These are phyloP conservation scores for Parvularia atlantis DNA, from an alignment of 78 protist species.

Conservation along the genomic window DNA sequence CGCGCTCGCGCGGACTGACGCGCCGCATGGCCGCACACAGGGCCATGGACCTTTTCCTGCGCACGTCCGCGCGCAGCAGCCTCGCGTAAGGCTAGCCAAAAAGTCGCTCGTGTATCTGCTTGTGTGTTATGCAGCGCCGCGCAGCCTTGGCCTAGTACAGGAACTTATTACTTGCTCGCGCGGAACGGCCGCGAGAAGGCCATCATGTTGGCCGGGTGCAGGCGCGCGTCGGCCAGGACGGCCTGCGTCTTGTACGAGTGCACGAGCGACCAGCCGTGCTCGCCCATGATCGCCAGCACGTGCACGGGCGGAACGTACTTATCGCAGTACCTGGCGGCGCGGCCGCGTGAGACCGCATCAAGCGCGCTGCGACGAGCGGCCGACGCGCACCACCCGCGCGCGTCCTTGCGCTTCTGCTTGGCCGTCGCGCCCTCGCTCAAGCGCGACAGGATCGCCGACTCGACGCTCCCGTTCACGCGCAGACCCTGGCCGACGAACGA, in stretches of 20 bases:
- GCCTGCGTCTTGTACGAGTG: not conserved
- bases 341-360: not conserved
- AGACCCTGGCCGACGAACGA: not conserved
- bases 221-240: not conserved
- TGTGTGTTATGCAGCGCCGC: too few relatives aligned
- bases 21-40: too few relatives aligned
- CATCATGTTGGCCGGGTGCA: not conserved
- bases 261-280: not conserved
- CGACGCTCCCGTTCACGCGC: not conserved
- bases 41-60: too few relatives aligned
- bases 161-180: too few relatives aligned
- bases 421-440: not conserved
- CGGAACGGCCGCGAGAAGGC: not conserved
- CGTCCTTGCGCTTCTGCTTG: conserved; percentile 1
- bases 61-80: too few relatives aligned
- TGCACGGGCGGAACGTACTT: not conserved
- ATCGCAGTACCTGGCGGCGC: not conserved
- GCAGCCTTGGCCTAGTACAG: too few relatives aligned
- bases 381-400: not conserved
- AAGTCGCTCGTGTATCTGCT: too few relatives aligned
- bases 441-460: not conserved
- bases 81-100: too few relatives aligned
- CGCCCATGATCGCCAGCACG: not conserved
- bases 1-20: too few relatives aligned
- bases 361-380: not conserved